Evolutionary conservation across 495 filamentous ascomycete genomes (phyloP).

Genomic region (Annulohypoxylon moriforme): DNA sequence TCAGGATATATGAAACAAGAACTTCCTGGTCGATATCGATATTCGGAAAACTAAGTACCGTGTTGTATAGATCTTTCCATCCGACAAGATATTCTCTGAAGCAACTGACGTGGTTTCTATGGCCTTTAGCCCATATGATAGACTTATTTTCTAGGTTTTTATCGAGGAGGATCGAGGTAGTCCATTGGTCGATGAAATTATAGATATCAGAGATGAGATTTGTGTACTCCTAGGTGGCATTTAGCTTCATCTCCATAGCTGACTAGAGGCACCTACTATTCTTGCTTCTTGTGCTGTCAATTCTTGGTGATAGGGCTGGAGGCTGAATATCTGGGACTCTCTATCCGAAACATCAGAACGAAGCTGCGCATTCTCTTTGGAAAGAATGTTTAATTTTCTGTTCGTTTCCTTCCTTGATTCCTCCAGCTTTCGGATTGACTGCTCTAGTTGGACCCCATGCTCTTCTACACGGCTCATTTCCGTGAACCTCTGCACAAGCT

Average conservation of each 20-base stretch:
- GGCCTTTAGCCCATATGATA: background rate
- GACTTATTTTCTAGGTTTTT: constrained; percentile 1
- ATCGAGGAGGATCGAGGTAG: background rate
- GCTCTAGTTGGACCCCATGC: no score
- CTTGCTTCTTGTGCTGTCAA: background rate
- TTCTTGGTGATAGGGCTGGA: background rate
- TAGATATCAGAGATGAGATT: background rate
- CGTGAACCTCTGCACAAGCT: no score
- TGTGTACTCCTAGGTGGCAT: background rate
- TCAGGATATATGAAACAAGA: constrained; percentile 47
- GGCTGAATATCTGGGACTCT: background rate
- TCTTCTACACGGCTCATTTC: no score
- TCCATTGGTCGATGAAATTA: background rate
- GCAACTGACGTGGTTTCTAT: background rate
- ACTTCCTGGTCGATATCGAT: constrained; percentile 52
- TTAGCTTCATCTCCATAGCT: background rate
- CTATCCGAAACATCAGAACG: background rate
- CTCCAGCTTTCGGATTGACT: background rate
- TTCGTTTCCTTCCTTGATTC: background rate
- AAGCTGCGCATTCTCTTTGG: background rate
- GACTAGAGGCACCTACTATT: background rate
- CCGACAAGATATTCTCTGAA: background rate
- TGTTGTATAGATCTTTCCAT: background rate
- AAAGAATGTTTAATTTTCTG: background rate
- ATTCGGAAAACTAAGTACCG: constrained; percentile 26